These are phyloP conservation scores for Volutella citrinella DNA, from an alignment of 2,329 filamentous ascomycete species.

Conservation along the genomic window DNA sequence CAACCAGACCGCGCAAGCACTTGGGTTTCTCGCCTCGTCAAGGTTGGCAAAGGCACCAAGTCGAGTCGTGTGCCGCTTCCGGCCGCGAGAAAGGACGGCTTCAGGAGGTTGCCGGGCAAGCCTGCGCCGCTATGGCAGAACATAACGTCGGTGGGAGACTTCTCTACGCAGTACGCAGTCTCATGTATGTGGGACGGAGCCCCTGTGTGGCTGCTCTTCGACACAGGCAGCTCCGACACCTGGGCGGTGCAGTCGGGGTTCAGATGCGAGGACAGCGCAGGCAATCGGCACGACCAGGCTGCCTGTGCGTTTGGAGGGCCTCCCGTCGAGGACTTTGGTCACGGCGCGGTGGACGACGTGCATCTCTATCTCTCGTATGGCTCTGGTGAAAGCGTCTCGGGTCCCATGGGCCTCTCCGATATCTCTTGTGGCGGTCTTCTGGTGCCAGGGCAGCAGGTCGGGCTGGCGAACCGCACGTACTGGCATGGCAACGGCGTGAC, in stretches of 20 bases:
- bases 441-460: conserved; percentile 45
- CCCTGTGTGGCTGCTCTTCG: conserved; percentile 42
- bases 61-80: no score
- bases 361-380: conserved; percentile 47
- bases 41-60: conserved; percentile 20
- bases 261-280: conserved; percentile 37
- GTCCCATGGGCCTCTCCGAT: conserved; percentile 46
- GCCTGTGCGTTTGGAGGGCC: conserved; percentile 41
- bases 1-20: conserved; percentile 26
- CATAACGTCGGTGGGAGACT: conserved; percentile 34
- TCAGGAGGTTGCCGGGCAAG: conserved; percentile 15
- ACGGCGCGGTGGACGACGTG: conserved; percentile 36
- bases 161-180: conserved; percentile 41
- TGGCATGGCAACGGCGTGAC: conserved; percentile 53
- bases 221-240: conserved; percentile 52
- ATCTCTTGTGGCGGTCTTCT: conserved; percentile 43
- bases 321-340: conserved; percentile 38
- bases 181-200: conserved; percentile 38
- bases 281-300: conserved; percentile 26
- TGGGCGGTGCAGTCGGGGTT: conserved; percentile 44
- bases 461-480: conserved; percentile 46
- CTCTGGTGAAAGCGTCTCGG: conserved; percentile 47
- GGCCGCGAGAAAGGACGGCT: no score
- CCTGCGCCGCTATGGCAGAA: conserved; percentile 31
- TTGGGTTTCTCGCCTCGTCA: conserved; percentile 33